Base-by-base conservation (phyloP, 2,329 filamentous ascomycete genomes). In the Sclerotinia glacialis region DNA sequence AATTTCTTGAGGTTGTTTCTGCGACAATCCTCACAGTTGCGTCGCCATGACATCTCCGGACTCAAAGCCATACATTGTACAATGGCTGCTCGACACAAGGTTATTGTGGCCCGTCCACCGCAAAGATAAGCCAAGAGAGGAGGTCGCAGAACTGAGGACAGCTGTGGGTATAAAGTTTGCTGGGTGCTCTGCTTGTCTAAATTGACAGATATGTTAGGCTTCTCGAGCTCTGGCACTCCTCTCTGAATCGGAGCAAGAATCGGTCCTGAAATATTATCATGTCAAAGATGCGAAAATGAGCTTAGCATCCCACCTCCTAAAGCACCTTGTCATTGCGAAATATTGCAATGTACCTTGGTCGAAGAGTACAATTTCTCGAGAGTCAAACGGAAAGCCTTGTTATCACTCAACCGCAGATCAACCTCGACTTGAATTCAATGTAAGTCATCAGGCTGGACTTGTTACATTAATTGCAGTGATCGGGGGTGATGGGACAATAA, bases 401-500 rank as follows among this genome's bases (percentile, higher is more conserved):
- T 79, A 82, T 69, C 71, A 68, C 11, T 65, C 68, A 9, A 21
- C 49, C 14, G 12, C 18, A 40, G 46, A 54, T 18, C 21, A 65
- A 66, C 47, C 67, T 69, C 40, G 55, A 26, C 69, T 85, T 44
- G 82, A 84, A 68, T 93, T 94, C 82, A 94, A 94, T 77, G 84
- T 93, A 65, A 89, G 86, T 55, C 91, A 94, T 77, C 91, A 94
- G 79, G 88, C 88, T 11, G 90, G 91, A 1, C 79, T 94, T 21
- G 90, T 93, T 0, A 85, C 85, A 2, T 79, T 93, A 40, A 82
- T 89, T 16, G 88, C 88, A 28, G 70, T 70, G 8, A 64, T 76
- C 31, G 71, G 71, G 0, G 71, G 72, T 26, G 26, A 71, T 26
- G 55, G 40, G 60, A n/a, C 74, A 62, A 73, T 78, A 26, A 78